Evolutionary conservation across 1,284 basidiomycete species (phyloP).

Genomic region (Phlebopus sp.): DNA sequence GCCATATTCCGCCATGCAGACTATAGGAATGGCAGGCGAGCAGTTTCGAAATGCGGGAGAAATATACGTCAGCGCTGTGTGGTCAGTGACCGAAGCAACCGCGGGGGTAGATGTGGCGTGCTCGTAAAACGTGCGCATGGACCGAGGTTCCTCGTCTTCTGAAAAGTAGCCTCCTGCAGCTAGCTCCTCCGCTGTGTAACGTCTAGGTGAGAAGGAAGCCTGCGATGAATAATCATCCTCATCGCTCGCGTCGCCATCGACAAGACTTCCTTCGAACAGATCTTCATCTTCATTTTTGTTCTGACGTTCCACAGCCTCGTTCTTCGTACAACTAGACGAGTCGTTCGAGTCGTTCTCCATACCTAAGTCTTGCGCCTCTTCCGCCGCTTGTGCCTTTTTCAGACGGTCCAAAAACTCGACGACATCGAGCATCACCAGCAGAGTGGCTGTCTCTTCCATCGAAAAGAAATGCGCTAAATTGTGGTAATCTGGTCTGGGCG

Average conservation of each 20-base stretch:
- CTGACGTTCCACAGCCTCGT: too few species aligned
- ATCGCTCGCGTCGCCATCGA: not conserved
- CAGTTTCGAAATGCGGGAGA: not conserved
- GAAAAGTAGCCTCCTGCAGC: not conserved
- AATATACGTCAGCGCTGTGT: not conserved
- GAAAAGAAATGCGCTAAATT: not conserved
- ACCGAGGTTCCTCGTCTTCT: not conserved
- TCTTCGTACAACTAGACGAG: not conserved
- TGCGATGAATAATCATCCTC: not conserved
- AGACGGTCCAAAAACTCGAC: not conserved
- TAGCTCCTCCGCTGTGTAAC: not conserved
- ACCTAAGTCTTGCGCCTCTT: not conserved
- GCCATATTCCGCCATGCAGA: not conserved
- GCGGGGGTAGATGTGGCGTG: not conserved
- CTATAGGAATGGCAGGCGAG: not conserved
- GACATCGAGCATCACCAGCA: not conserved
- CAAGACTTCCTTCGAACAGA: not conserved
- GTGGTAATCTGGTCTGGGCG: not conserved
- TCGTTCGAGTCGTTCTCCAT: not conserved
- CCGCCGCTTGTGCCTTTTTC: not conserved
- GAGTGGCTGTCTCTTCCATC: not conserved
- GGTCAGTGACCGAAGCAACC: not conserved
- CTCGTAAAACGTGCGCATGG: not conserved
- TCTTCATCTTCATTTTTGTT: not conserved
- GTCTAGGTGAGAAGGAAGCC: not conserved